Base-by-base conservation (phyloP, 169 alveolate genomes). In the Plasmodium inui region DNA sequence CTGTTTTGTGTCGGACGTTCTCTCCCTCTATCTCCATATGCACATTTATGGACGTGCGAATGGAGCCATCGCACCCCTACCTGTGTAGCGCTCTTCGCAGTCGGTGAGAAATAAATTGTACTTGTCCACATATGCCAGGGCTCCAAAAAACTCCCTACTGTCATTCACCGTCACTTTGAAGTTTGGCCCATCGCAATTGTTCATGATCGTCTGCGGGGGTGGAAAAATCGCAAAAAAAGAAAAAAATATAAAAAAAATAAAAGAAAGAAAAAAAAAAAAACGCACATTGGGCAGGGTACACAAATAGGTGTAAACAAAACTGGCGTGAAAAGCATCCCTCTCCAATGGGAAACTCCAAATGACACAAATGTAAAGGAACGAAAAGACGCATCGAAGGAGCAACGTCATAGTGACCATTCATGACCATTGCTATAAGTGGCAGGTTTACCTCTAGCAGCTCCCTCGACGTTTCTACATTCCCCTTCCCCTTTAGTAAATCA, bases 21-120 rank as follows among this genome's bases (percentile, higher is more conserved):
- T 14, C 61, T 17, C 61, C 22, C 61, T 50, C 61, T 17, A 50
- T 17, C 22, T 50, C 61, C 61, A 73, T 39, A 85, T 46, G 22
- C 19, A 53, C 39, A 19, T 55, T 34, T 41, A 44, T 17, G 28
- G 9, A 85, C 17, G 26, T 32, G 39, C 26, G 22, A 50, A 17
- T 50, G 61, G 22, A 50, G 22, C 26, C 61, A 50, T 50, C 34
- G 17, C 61, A 53, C 80, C 6, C 44, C 5, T 89, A 89, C 94
- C 94, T 89, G 32, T 44, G 34, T 89, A 89, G 8, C 41, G 94
- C 57, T 89, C 94, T 26, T 89, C 94, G 50, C 94, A 55, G 44
- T 44, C 14, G 4, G 74, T 79, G 34, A 89, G 94, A 30, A 89
- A 89, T 80, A 89, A 79, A 79, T 67, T 41, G 71, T 80, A 26